These are phyloP conservation scores for Craterostigma plantagineum DNA, from an alignment of 257 asterid species.

Conservation along the genomic window DNA sequence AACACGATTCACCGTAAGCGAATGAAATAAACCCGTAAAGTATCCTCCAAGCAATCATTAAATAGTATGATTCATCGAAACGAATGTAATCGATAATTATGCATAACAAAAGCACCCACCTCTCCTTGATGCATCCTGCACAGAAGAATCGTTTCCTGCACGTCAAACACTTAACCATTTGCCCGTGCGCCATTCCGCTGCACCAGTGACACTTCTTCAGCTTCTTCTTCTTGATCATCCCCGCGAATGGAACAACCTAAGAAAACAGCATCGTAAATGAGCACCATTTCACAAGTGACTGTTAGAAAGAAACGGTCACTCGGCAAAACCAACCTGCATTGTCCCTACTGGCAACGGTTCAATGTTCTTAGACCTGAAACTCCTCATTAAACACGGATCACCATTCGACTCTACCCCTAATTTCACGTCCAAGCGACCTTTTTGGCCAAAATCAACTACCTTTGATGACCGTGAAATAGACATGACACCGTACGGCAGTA, in stretches of 20 bases:
- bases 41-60: too few relatives aligned
- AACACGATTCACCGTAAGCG: too few relatives aligned
- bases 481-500: conserved; percentile 75
- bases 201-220: conserved; percentile 88
- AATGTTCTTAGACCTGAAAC: conserved; percentile 68
- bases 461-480: conserved; percentile 42
- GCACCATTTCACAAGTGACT: background rate
- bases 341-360: conserved; percentile 67
- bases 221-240: conserved; percentile 35
- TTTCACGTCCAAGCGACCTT: conserved; percentile 32
- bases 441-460: conserved; percentile 12
- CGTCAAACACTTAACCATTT: conserved; percentile 55
- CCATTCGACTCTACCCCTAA: conserved; percentile 28
- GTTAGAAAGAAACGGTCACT: background rate
- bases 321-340: conserved; percentile 51
- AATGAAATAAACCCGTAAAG: too few relatives aligned
- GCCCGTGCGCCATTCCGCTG: conserved; percentile 26
- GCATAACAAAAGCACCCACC: conserved; percentile 23
- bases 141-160: conserved; percentile 81
- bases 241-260: conserved; percentile 57
- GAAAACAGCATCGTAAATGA: conserved; percentile 7
- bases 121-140: conserved; percentile 47
- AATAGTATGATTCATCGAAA: too few relatives aligned
- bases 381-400: conserved; percentile 24
- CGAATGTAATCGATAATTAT: too few relatives aligned